A percentile compares a stretch with the other conserved stretches of the same genome.
phyloP scores from a whole-genome alignment of 768 basidiomycete genomes.

The Amanita molliuscula region DNA sequence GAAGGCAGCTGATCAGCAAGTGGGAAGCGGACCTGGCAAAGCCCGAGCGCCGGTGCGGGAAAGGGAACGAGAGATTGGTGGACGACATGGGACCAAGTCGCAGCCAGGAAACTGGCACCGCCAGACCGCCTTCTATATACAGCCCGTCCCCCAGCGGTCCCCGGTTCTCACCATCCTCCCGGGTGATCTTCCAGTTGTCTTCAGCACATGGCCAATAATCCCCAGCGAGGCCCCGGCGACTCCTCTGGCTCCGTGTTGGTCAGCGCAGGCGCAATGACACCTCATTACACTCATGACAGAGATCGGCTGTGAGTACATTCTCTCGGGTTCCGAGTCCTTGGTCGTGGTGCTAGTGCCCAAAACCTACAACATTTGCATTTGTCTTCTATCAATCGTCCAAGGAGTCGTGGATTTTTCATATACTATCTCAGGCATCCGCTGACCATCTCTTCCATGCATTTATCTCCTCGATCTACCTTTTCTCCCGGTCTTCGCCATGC shows the following conservation, averaged over 20 bases:
- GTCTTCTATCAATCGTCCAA: not conserved
- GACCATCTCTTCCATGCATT: not conserved
- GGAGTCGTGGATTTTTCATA: not conserved
- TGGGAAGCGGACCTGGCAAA: not conserved
- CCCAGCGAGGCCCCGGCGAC: conserved; percentile 4
- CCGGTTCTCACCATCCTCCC: conserved; percentile 5
- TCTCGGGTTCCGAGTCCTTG: conserved; percentile 21
- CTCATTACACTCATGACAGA: conserved; percentile 23
- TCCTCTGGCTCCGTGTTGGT: not conserved
- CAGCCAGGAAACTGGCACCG: conserved; percentile 6
- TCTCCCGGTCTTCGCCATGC: not conserved
- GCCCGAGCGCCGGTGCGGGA: conserved; percentile 4
- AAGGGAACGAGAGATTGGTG: conserved; percentile 7
- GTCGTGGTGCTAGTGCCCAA: conserved; percentile 14
- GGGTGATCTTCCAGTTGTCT: not conserved
- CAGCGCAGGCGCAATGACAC: conserved; percentile 10
- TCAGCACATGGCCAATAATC: conserved; percentile 3
- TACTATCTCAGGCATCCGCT: not conserved
- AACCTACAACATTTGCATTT: not conserved
- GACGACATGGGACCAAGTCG: not conserved
- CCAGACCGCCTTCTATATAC: conserved; percentile 4
- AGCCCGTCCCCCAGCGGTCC: not conserved
- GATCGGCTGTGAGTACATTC: conserved; percentile 28
- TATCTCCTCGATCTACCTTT: conserved; percentile 1
- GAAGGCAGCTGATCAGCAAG: not conserved